Percentiles rank a stretch among this genome's conserved stretches.
phyloP scores from a whole-genome alignment of 805 yeast genomes.

The Debaryomyces prosopidis region DNA sequence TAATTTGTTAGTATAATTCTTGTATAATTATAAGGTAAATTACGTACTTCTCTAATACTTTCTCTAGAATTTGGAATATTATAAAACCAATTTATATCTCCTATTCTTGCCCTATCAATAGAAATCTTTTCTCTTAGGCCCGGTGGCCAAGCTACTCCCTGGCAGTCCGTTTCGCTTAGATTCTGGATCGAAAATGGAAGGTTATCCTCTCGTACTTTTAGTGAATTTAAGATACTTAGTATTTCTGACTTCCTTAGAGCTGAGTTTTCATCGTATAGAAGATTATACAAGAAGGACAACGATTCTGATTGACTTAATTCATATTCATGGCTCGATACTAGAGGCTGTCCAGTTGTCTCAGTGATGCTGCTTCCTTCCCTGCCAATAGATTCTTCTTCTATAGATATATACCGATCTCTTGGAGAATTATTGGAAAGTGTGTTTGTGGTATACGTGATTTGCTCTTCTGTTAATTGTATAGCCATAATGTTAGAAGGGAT shows the following conservation, averaged over 20 bases:
- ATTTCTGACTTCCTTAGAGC: slow-evolving; percentile 35
- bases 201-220: slow-evolving; percentile 35
- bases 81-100: slow-evolving; percentile 37
- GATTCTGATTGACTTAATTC: slow-evolving; percentile 43
- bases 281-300: slow-evolving; percentile 39
- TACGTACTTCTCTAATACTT: slow-evolving; percentile 28
- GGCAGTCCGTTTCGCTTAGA: slow-evolving; percentile 23
- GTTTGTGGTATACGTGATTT: slow-evolving; percentile 3
- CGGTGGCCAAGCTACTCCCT: slow-evolving; percentile 39
- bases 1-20: slow-evolving; percentile 23
- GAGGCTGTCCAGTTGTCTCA: not conserved
- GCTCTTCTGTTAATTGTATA: slow-evolving; percentile 8
- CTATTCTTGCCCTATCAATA: slow-evolving; percentile 34
- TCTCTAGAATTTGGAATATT: slow-evolving; percentile 36
- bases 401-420: not conserved
- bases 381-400: not conserved
- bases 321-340: slow-evolving; percentile 24
- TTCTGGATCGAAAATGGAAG: slow-evolving; percentile 27
- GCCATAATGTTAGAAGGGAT: slow-evolving; percentile 4
- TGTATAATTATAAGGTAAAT: not conserved
- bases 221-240: slow-evolving; percentile 31
- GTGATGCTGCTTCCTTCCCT: not conserved
- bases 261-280: slow-evolving; percentile 38
- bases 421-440: not conserved
- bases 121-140: slow-evolving; percentile 32